Conservation (phyloP, 257 asterid genomes). For the Solanum medicagineum region DNA sequence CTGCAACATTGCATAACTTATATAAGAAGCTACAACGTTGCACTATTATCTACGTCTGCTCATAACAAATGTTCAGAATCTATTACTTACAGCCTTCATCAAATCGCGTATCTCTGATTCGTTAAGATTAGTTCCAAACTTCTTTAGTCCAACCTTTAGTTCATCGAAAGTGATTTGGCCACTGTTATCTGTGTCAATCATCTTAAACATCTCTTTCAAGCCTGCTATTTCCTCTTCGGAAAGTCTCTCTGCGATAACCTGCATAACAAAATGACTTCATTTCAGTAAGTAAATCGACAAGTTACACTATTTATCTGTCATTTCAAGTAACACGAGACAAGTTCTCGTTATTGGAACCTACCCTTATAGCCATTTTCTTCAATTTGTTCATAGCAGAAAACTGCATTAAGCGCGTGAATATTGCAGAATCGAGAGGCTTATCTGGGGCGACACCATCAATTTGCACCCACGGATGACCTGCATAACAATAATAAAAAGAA, state of each 20-base stretch:
- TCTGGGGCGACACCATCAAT: conserved; percentile 54
- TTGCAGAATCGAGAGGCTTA: conserved; percentile 66
- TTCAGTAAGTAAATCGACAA: too few species aligned
- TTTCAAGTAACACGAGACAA: too few species aligned
- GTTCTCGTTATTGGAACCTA: conserved; percentile 1
- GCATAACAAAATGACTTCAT: background rate
- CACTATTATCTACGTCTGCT: conserved; percentile 56
- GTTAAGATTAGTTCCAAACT: conserved; percentile 67
- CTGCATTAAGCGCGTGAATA: conserved; percentile 50
- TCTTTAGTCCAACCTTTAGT: conserved; percentile 61
- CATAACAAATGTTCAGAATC: background rate
- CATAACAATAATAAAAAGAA: background rate
- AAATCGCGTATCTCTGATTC: conserved; percentile 69
- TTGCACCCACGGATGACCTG: conserved; percentile 78
- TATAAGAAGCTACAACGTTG: conserved; percentile 1
- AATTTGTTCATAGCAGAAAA: conserved; percentile 61
- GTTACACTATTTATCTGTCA: too few species aligned
- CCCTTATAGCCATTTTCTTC: conserved; percentile 67
- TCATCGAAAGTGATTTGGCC: conserved; percentile 85
- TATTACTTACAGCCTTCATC: conserved; percentile 74
- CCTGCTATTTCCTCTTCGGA: conserved; percentile 94
- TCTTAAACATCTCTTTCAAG: conserved; percentile 65
- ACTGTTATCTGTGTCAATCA: conserved; percentile 72
- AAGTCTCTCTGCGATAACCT: conserved; percentile 82
- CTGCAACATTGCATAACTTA: conserved; percentile 1